Evolutionary conservation across 1,284 basidiomycete species (phyloP), one percentile per base, ranked within the genome.

Genomic region (Meripilus lineatus): DNA sequence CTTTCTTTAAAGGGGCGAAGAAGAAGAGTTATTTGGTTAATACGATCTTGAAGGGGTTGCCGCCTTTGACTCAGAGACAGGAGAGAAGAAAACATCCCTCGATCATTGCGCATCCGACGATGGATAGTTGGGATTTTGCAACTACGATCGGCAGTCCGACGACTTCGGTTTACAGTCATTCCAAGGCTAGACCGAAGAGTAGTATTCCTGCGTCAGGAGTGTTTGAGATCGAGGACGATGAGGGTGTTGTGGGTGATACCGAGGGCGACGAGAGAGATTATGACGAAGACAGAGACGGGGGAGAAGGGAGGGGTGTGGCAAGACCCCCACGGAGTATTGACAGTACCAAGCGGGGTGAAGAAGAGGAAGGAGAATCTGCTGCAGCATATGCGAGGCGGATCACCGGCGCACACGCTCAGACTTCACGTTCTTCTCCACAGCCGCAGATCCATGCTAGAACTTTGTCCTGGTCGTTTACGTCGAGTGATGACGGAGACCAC

Each of bases 1-100:
- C 79, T 2, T 91, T 93, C 61, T 92, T 94, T 70, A 86, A 75
- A 57, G 69, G 69, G 26, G 77, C 88, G 14, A 90, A 87, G 66
- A 83, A 80, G 61, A 84, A 82, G 54, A 73, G 72, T 2, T 84
- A 84, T 63, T 74, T 94, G 23, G 80, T 92, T 30, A 73, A 73
- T 43, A 71, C 82, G 5, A 82, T 94, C 49, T 65, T 94, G n/a
- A 74, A 61, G 24, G 79, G 76, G 45, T 65, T 90, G 20, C 87
- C 87, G 0, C 86, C 88, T 18, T 66, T 89, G 26, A 67, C 75
- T 7, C 70, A 72, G 53, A 74, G 87, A 30, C 84, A 89, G 63
- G 85, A 89, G 61, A 76, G 82, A 23, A 69, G 75, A 25, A 64
- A 67, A 17, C 54, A 71, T 17, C 64, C 70, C 1, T 63, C 65